Base-by-base conservation (phyloP, 768 basidiomycete genomes). In the Sistotremastrum niveocremeum region DNA sequence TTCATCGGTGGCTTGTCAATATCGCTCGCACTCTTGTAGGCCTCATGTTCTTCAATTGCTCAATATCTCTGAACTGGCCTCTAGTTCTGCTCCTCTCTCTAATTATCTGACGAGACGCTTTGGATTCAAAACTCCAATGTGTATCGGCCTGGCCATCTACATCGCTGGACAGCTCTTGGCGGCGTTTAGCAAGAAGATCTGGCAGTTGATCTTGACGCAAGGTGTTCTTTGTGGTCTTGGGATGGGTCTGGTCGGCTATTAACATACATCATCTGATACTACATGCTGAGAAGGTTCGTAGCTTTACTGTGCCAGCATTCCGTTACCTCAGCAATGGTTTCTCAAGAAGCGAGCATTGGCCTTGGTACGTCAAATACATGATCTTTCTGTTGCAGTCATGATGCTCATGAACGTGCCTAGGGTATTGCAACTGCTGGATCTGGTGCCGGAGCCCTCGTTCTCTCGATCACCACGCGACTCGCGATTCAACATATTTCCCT, bases 121-220 rank as follows among this genome's bases (percentile, higher is more conserved):
- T 37, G 36, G 45, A 30, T 49, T 55, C 34, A 49, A 48, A 40
- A 50, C 52, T n/a, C 56, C 53, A 4, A 41, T 57, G 20, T 35
- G 45, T 37, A 29, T 51, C 11, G 56, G 57, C n/a, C 42, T 48
- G 3, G 35, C 48, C 11, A 37, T 55, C 29, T 45, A 47, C 9
- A 41, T 47, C 4, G 39, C 44, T 2, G 49, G 46, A 5, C 53
- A 54, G 32, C 49, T 57, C 11, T 39, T 49, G 12, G 56, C 56
- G 6, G 56, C 51, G 6, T 49, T 52, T 9, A 48, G 51, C 36
- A 57, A 44, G 5, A 46, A 49, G n/a, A 57, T 57, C 34, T 54
- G 56, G 56, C 49, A 53, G 42, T 39, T 57, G 6, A 54, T 56
- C 48, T 37, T 57, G 1, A 55, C 56, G 4, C 54, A 56, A 42